phyloP scores from a whole-genome alignment of 352 stramenopile genomes.

The Poterioochromonas sp. region DNA sequence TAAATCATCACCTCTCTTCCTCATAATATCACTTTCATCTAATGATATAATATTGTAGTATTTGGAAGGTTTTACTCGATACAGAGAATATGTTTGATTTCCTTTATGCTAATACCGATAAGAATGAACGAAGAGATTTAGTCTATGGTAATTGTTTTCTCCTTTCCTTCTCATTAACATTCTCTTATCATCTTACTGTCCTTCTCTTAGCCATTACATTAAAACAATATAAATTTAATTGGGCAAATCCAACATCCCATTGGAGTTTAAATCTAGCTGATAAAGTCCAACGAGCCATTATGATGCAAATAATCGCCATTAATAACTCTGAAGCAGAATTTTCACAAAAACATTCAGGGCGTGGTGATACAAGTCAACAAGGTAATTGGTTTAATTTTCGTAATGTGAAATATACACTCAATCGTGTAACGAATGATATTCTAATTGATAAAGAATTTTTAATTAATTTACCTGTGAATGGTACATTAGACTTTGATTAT shows the following conservation, averaged over 20 bases:
- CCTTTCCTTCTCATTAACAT: background rate
- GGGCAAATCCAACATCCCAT: slow-evolving; percentile 6
- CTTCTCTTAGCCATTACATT: background rate
- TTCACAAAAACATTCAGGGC: background rate
- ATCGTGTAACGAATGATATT: background rate
- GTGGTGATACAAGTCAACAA: slow-evolving; percentile 16
- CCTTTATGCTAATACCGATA: background rate
- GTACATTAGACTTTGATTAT: slow-evolving; percentile 16
- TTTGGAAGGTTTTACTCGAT: slow-evolving; percentile 19
- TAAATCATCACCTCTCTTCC: background rate
- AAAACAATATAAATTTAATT: slow-evolving; percentile 27
- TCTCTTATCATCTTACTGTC: too few species aligned
- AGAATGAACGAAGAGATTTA: background rate
- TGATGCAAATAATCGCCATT: slow-evolving; percentile 19
- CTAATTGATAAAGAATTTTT: background rate
- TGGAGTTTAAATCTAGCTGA: slow-evolving; percentile 5
- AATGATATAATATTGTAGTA: background rate
- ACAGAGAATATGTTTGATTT: slow-evolving; percentile 33
- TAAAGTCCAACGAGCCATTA: background rate
- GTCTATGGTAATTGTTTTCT: background rate
- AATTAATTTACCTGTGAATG: background rate
- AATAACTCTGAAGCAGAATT: background rate
- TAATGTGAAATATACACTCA: background rate
- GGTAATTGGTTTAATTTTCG: slow-evolving; percentile 29
- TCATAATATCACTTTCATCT: background rate